Percentiles rank a stretch among this genome's conserved stretches.
phyloP scores from a whole-genome alignment of 371 early-diverging fungal species.

The Fennellomyces sp. region DNA sequence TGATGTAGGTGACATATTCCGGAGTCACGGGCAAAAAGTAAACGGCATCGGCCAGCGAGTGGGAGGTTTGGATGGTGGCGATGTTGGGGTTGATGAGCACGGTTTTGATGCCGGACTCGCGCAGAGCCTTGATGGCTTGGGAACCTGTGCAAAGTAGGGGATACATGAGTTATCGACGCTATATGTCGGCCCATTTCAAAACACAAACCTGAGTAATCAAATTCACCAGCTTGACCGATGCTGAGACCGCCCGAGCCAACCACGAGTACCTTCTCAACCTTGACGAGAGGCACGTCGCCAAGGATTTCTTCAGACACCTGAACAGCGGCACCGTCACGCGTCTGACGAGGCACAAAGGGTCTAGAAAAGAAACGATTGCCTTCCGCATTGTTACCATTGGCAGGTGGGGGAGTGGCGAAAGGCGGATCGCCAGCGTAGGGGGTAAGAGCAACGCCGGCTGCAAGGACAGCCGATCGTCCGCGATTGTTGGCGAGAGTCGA shows the following conservation, averaged over 20 bases:
- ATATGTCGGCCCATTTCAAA: not conserved
- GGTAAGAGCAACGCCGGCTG: constrained; percentile 2
- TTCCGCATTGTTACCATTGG: not conserved
- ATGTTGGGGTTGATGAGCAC: constrained; percentile 95
- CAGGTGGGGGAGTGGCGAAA: not conserved
- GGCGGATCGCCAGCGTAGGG: constrained; percentile 12
- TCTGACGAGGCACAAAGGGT: not conserved
- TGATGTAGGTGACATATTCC: constrained; percentile 84
- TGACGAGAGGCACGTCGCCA: constrained; percentile 46
- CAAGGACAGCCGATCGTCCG: constrained; percentile 10
- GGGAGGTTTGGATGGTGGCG: constrained; percentile 94
- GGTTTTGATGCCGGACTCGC: constrained; percentile 86
- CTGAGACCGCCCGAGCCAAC: constrained; percentile 91
- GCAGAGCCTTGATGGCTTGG: constrained; percentile 95
- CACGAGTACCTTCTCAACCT: constrained; percentile 86
- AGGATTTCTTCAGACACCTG: constrained; percentile 62
- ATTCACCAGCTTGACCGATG: constrained; percentile 98
- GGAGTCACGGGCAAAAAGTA: constrained; percentile 96
- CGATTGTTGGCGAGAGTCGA: not conserved
- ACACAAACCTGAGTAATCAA: constrained; percentile 85
- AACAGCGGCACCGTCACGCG: constrained; percentile 40
- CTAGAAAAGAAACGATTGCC: constrained; percentile 5
- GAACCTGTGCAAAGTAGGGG: constrained; percentile 51
- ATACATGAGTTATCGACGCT: not conserved
- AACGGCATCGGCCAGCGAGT: constrained; percentile 87